Percentiles rank a stretch among this genome's conserved stretches.
phyloP scores from a whole-genome alignment of 1,139 yeast species.

The Kodamaea ohmeri region DNA sequence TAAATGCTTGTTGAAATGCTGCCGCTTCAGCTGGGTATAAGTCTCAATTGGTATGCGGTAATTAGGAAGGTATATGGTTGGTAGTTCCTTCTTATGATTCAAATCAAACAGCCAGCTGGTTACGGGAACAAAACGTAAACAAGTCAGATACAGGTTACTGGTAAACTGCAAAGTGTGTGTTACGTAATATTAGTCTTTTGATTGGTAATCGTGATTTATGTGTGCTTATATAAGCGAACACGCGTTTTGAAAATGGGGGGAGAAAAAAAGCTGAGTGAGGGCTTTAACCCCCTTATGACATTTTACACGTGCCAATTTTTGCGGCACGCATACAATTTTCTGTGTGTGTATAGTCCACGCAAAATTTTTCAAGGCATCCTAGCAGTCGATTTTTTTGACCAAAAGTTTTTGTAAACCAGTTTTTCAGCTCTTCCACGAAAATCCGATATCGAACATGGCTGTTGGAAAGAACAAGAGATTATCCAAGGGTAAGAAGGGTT shows the following conservation, averaged over 20 bases:
- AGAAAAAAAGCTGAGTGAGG: no score
- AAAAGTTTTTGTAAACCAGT: conserved; percentile 5
- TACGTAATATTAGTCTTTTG: background rate
- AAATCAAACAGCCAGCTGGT: background rate
- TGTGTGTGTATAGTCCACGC: background rate
- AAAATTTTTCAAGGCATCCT: background rate
- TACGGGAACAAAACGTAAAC: background rate
- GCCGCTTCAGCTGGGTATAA: background rate
- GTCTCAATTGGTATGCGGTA: background rate
- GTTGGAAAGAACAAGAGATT: conserved; percentile 96
- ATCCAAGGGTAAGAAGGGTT: conserved; percentile 94
- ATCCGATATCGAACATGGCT: conserved; percentile 53
- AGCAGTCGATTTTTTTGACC: conserved; percentile 3
- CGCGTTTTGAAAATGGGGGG: no score
- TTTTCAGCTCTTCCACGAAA: conserved; percentile 5
- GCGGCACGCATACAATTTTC: background rate
- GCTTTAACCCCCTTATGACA: background rate
- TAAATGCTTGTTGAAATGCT: background rate
- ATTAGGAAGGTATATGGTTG: background rate
- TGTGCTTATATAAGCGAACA: background rate
- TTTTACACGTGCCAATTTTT: background rate
- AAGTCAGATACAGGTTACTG: background rate
- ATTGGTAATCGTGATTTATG: no score
- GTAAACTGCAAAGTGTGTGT: background rate
- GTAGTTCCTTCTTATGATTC: no score